A percentile compares a stretch with the other conserved stretches of the same genome.
These are phyloP conservation scores for Thuidium tamariscinum DNA, from an alignment of 225 moss, liverwort and hornwort genomes.

Conservation along the genomic window DNA sequence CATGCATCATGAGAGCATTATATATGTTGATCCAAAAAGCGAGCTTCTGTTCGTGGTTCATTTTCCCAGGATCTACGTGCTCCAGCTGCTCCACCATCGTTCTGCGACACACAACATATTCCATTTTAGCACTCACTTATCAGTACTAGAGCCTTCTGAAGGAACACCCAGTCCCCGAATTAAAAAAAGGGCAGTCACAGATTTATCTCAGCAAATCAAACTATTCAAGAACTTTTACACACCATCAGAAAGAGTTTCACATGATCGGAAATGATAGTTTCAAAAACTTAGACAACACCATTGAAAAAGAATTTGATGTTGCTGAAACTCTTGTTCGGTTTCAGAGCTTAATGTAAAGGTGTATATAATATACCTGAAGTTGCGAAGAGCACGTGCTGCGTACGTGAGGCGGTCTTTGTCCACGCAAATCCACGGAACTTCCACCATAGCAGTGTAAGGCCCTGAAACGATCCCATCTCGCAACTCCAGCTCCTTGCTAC, in stretches of 20 bases:
- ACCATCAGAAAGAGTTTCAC: not conserved
- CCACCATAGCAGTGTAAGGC: conserved; percentile 60
- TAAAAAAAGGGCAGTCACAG: not conserved
- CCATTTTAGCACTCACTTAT: not conserved
- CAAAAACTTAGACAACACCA: not conserved
- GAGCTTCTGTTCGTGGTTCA: conserved; percentile 76
- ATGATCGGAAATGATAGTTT: not conserved
- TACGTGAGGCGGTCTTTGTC: conserved; percentile 80
- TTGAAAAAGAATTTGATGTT: not conserved
- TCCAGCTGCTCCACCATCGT: conserved; percentile 90
- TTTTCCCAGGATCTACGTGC: conserved; percentile 62
- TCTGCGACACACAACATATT: conserved; percentile 4
- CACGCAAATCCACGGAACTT: conserved; percentile 92
- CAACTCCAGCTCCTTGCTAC: conserved; percentile 12
- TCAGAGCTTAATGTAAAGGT: not conserved
- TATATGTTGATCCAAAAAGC: conserved; percentile 94
- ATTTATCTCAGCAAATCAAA: not conserved
- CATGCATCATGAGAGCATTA: conserved; percentile 98
- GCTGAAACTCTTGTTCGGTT: not conserved
- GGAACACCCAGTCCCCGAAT: not conserved
- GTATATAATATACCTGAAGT: conserved; percentile 35
- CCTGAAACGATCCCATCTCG: conserved; percentile 19
- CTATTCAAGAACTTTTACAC: too few relatives aligned
- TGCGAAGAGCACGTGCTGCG: conserved; percentile 70
- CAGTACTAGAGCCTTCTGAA: too few relatives aligned